Conservation (phyloP, 73 alveolate species). For the Uronychia setigera region DNA sequence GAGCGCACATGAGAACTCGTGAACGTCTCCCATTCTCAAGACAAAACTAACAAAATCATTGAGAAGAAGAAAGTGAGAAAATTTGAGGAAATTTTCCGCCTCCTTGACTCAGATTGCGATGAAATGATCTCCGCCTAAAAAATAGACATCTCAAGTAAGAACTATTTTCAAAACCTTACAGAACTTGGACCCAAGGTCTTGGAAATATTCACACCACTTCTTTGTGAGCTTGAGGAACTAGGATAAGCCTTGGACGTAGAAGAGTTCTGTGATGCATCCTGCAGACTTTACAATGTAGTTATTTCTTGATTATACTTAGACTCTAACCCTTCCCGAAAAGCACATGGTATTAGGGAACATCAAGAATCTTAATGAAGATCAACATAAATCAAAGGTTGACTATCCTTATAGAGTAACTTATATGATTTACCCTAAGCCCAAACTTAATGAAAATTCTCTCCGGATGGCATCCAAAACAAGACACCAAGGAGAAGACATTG, state of each 20-base stretch:
- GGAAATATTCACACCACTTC: slow-evolving; percentile 36
- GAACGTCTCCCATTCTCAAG: neutral
- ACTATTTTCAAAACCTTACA: neutral
- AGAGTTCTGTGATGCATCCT: slow-evolving; percentile 34
- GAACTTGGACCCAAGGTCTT: slow-evolving; percentile 21
- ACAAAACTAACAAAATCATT: slow-evolving; percentile 10
- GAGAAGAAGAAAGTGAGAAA: slow-evolving; percentile 9
- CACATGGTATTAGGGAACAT: slow-evolving; percentile 6
- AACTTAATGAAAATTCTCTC: slow-evolving; percentile 48
- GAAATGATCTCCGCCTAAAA: slow-evolving; percentile 29
- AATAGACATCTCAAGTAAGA: slow-evolving; percentile 23
- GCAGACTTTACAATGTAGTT: slow-evolving; percentile 9
- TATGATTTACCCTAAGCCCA: slow-evolving; percentile 27
- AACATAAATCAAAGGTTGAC: neutral
- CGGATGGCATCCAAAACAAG: slow-evolving; percentile 43
- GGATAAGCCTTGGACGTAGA: slow-evolving; percentile 22
- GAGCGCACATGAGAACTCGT: neutral
- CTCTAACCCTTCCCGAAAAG: slow-evolving; percentile 29
- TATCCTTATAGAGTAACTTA: neutral
- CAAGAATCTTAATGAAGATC: neutral
- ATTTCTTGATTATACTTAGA: neutral
- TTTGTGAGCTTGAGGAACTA: slow-evolving; percentile 38
- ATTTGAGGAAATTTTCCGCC: slow-evolving; percentile 6
- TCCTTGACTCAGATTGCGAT: slow-evolving; percentile 25
- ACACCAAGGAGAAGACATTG: slow-evolving; percentile 46